Conservation (phyloP, 1,284 basidiomycete genomes). For the Porodaedalea pini region DNA sequence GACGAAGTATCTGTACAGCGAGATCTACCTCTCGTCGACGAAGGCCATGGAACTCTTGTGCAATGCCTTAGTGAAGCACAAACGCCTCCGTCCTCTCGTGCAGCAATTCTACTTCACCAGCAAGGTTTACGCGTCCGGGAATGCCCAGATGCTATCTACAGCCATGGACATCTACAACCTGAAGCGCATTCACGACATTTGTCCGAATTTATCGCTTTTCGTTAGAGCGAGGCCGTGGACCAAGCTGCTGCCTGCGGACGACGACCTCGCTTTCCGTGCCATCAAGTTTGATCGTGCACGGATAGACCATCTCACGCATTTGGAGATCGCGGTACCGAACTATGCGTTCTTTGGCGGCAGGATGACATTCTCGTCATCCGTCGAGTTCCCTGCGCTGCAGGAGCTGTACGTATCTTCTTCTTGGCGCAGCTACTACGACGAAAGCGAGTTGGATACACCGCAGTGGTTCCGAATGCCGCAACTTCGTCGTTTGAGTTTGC, state of each 20-base stretch:
- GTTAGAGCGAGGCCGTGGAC: neutral
- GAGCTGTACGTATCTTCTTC: neutral
- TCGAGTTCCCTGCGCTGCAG: neutral
- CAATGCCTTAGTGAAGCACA: neutral
- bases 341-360: neutral
- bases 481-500: neutral
- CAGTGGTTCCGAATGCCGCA: slow-evolving; percentile 6
- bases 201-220: neutral
- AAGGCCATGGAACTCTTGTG: neutral
- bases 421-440: neutral
- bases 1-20: neutral
- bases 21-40: neutral
- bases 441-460: neutral
- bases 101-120: neutral
- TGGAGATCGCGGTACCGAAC: neutral
- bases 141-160: neutral
- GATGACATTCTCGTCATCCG: neutral
- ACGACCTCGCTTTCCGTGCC: neutral
- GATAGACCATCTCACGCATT: neutral
- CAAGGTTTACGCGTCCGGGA: neutral
- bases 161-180: neutral
- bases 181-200: neutral
- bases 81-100: neutral
- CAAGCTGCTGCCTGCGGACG: neutral
- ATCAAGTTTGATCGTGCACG: neutral